phyloP scores from a whole-genome alignment of 2,329 filamentous ascomycete species.

The Microdochium bolleyi region DNA sequence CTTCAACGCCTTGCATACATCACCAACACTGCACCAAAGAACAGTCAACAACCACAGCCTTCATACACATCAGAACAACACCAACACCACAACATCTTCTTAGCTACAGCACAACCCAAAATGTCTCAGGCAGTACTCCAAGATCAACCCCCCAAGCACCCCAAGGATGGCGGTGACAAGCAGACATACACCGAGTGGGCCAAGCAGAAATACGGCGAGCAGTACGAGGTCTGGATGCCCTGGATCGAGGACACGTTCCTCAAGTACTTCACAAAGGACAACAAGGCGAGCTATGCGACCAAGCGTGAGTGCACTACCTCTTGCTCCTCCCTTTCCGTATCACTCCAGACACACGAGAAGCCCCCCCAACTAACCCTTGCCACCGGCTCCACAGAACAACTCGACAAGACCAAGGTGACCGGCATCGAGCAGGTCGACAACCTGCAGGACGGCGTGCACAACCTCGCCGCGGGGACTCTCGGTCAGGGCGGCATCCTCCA shows the following conservation, averaged over 20 bases:
- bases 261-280: conserved; percentile 66
- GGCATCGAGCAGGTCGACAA: conserved; percentile 58
- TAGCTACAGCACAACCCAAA: not conserved
- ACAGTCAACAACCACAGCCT: too few species aligned
- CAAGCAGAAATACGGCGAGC: conserved; percentile 58
- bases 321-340: conserved; percentile 1
- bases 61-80: not conserved
- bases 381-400: conserved; percentile 40
- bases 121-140: not conserved
- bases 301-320: conserved; percentile 42
- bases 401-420: conserved; percentile 63
- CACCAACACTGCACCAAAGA: too few species aligned
- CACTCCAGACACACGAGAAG: not conserved
- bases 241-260: conserved; percentile 71
- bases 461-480: conserved; percentile 53
- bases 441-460: conserved; percentile 59
- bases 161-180: not conserved
- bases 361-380: conserved; percentile 1
- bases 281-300: conserved; percentile 64
- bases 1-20: too few species aligned
- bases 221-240: conserved; percentile 70
- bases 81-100: not conserved
- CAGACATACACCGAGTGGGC: conserved; percentile 40
- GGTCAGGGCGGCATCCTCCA: conserved; percentile 61
- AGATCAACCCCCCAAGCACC: not conserved